phyloP scores from a whole-genome alignment of 1,284 basidiomycete genomes.

The Phellopilus nigrolimitatus region DNA sequence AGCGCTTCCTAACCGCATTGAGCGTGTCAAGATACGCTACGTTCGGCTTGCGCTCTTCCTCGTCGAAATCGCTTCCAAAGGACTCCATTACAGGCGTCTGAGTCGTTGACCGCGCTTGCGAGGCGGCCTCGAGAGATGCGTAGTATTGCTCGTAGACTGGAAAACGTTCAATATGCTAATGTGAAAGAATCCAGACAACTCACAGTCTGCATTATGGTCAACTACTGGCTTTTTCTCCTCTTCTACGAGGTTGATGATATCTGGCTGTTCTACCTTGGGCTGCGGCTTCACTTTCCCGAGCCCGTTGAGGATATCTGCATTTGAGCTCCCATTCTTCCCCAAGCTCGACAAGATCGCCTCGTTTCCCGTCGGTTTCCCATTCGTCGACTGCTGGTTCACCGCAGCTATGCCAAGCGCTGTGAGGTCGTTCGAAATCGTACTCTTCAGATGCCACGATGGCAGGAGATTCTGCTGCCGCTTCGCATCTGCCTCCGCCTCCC shows the following conservation, averaged over 20 bases:
- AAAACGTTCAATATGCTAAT: not conserved
- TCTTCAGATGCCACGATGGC: constrained; percentile 91
- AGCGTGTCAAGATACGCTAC: constrained; percentile 61
- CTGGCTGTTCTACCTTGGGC: constrained; percentile 28
- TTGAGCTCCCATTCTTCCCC: constrained; percentile 35
- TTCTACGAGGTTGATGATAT: constrained; percentile 30
- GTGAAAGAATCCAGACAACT: constrained; percentile 30
- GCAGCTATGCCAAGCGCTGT: constrained; percentile 73
- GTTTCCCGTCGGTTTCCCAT: constrained; percentile 23
- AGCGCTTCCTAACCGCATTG: constrained; percentile 66
- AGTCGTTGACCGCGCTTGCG: constrained; percentile 49
- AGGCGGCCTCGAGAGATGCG: constrained; percentile 59
- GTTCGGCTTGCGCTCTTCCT: constrained; percentile 63
- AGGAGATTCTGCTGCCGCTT: constrained; percentile 87
- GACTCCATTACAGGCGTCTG: constrained; percentile 53
- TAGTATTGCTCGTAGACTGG: constrained; percentile 77
- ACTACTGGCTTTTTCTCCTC: constrained; percentile 57
- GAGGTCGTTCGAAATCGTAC: constrained; percentile 88
- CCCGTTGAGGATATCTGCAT: constrained; percentile 66
- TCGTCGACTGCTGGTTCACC: constrained; percentile 7
- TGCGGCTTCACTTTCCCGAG: constrained; percentile 48
- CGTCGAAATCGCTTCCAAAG: constrained; percentile 39
- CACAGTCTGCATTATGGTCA: constrained; percentile 59
- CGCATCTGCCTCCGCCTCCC: constrained; percentile 66
- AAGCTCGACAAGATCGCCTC: constrained; percentile 27